Evolutionary conservation across 306 rosid genomes (phyloP).

Genomic region (barrel medic (Medicago truncatula)): DNA sequence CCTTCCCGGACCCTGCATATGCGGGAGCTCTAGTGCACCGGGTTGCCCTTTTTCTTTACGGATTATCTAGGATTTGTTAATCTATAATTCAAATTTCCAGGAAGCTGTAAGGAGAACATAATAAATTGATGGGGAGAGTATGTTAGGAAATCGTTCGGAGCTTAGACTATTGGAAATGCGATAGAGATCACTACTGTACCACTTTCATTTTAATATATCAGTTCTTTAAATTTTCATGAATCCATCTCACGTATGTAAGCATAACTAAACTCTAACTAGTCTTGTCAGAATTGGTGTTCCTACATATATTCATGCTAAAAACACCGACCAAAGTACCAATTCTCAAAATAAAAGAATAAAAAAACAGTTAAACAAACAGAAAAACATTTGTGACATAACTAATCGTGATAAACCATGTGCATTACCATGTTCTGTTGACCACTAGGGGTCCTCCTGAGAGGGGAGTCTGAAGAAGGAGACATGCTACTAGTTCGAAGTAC

Average conservation of each 20-base stretch:
- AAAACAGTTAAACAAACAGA: slow-evolving; percentile 19
- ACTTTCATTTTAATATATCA: background rate
- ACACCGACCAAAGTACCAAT: background rate
- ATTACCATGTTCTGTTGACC: slow-evolving; percentile 71
- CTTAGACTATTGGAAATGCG: background rate
- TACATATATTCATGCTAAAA: slow-evolving; percentile 7
- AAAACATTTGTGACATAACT: slow-evolving; percentile 26
- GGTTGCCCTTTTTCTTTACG: too few relatives aligned
- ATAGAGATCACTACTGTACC: background rate
- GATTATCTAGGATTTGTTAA: background rate
- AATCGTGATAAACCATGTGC: background rate
- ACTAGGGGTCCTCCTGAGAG: slow-evolving; percentile 72
- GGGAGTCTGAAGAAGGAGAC: slow-evolving; percentile 95
- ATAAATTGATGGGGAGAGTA: background rate
- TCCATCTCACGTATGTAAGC: background rate
- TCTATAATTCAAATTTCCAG: background rate
- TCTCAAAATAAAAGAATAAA: slow-evolving; percentile 7
- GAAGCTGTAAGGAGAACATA: background rate
- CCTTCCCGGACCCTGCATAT: too few relatives aligned
- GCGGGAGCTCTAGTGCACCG: too few relatives aligned
- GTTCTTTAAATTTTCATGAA: background rate
- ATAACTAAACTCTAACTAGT: slow-evolving; percentile 23
- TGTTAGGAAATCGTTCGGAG: background rate
- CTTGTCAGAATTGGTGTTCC: slow-evolving; percentile 18
- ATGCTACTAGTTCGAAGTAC: slow-evolving; percentile 65